Evolutionary conservation across 108 stramenopile genomes (phyloP).

Genomic region (Parietichytrium sp.): DNA sequence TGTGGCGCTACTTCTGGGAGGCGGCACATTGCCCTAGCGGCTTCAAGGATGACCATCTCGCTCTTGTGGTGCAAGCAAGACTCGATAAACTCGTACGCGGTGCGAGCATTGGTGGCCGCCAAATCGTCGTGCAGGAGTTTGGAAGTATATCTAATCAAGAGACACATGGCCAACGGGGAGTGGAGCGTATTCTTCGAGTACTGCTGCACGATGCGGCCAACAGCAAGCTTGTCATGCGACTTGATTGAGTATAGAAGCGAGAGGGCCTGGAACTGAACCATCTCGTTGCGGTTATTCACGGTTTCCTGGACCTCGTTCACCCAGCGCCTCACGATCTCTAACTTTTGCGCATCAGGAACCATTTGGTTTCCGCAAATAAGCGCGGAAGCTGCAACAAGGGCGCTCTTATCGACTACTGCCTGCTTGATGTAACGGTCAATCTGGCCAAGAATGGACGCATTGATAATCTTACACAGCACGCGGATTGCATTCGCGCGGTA

Average conservation of each 20-base stretch:
- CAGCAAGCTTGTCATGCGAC: conserved; percentile 88
- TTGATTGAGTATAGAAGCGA: conserved; percentile 98
- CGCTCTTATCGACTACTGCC: conserved; percentile 92
- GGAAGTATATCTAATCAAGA: conserved; percentile 91
- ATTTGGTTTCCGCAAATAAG: conserved; percentile 72
- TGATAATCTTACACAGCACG: conserved; percentile 92
- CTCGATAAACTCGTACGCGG: conserved; percentile 90
- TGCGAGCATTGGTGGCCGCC: conserved; percentile 66
- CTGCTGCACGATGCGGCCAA: conserved; percentile 89
- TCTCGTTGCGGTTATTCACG: conserved; percentile 77
- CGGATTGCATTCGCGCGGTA: conserved; percentile 97
- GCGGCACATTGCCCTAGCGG: conserved; percentile 92
- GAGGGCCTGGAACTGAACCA: conserved; percentile 99
- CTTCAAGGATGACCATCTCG: conserved; percentile 98
- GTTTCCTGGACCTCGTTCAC: conserved; percentile 91
- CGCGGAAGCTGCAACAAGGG: conserved; percentile 89
- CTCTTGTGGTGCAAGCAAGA: conserved; percentile 82
- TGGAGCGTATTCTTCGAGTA: conserved; percentile 82
- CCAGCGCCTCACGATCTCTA: conserved; percentile 73
- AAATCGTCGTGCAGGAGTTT: conserved; percentile 64
- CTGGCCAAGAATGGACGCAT: conserved; percentile 91
- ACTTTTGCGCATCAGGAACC: conserved; percentile 42
- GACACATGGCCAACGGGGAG: conserved; percentile 84
- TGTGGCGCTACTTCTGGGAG: conserved; percentile 85
- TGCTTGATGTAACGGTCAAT: conserved; percentile 98